Base-by-base conservation (phyloP, 345 rosid species). In the Populus pruinosa region DNA sequence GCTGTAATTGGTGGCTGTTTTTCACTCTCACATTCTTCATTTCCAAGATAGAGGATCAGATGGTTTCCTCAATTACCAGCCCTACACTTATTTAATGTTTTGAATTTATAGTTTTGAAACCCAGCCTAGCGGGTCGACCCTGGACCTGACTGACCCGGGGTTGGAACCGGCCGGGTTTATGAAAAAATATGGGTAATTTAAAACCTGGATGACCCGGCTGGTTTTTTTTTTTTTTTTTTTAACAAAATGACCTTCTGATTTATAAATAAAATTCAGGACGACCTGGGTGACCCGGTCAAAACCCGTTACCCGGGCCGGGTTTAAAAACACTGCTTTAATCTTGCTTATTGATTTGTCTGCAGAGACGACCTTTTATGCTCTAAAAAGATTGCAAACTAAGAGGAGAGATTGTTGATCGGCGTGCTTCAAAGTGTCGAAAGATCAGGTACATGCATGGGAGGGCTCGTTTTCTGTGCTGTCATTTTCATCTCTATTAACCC, bases 381-480 rank as follows among this genome's bases (percentile, higher is more conserved):
- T 91, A 74, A 92, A 88, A 82, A 93, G 85, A 36, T 72, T 89
- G 80, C 95, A 84, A 84, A 89, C 87, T 25, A 96, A 96, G 87
- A 93, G 92, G 86, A 89, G 98, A 92, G 83, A 41, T 89, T 20
- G 97, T 96, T 69, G 97, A 96, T 81, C 87, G 94, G 38, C 89
- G 92, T 29, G 98, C 98, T 71, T 96, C 98, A 7, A 93, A 96
- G 87, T 84, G 93, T 82, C 89, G 97, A 63, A 96, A 91, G 89
- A 93, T 93, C 79, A 92, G 96, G 96, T 89, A 67, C 23, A 20
- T 27, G 0, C 1, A 33, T 5, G n/a, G 6, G 16, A 59, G 10
- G 0, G 33, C 6, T 14, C 7, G 0, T 21, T 18, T 8, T 33
- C 41, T 35, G 0, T 8, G 4, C 68, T 25, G 10, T n/a, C 1